A percentile compares a stretch with the other conserved stretches of the same genome.
Evolutionary conservation across 768 basidiomycete species (phyloP).

Genomic region (Mycena rosella): DNA sequence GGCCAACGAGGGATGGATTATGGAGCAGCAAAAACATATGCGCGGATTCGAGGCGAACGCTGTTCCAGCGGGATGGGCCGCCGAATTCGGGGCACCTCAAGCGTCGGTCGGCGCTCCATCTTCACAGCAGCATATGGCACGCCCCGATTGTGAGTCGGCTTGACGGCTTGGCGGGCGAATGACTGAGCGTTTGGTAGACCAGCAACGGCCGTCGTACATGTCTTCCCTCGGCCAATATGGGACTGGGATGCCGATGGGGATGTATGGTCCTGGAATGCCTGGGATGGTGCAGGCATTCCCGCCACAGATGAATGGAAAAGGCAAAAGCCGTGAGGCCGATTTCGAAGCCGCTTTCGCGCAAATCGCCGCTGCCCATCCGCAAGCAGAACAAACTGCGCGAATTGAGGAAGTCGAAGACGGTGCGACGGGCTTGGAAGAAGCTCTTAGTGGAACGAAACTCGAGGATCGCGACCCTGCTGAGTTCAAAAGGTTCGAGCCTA

Average conservation of each 20-base stretch:
- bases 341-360: slow-evolving; percentile 90
- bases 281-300: slow-evolving; percentile 46
- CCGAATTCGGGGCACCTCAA: slow-evolving; percentile 62
- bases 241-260: slow-evolving; percentile 47
- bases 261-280: slow-evolving; percentile 50
- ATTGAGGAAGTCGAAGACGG: slow-evolving; percentile 68
- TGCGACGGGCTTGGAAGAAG: slow-evolving; percentile 54
- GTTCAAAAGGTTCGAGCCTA: slow-evolving; percentile 64
- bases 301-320: slow-evolving; percentile 74
- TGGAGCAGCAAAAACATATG: slow-evolving; percentile 60
- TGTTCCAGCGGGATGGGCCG: slow-evolving; percentile 61
- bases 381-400: slow-evolving; percentile 57
- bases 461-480: slow-evolving; percentile 48
- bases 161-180: background rate
- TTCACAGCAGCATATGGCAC: slow-evolving; percentile 50
- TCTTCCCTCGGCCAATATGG: slow-evolving; percentile 52
- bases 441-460: slow-evolving; percentile 52
- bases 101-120: slow-evolving; percentile 42
- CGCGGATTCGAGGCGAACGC: slow-evolving; percentile 51
- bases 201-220: slow-evolving; percentile 58
- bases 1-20: slow-evolving; percentile 66
- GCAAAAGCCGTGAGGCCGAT: slow-evolving; percentile 81
- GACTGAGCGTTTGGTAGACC: slow-evolving; percentile 44
- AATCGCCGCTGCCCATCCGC: slow-evolving; percentile 64
- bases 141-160: slow-evolving; percentile 54